phyloP scores from a whole-genome alignment of 371 early-diverging fungal species.

The Globomyces sp. region DNA sequence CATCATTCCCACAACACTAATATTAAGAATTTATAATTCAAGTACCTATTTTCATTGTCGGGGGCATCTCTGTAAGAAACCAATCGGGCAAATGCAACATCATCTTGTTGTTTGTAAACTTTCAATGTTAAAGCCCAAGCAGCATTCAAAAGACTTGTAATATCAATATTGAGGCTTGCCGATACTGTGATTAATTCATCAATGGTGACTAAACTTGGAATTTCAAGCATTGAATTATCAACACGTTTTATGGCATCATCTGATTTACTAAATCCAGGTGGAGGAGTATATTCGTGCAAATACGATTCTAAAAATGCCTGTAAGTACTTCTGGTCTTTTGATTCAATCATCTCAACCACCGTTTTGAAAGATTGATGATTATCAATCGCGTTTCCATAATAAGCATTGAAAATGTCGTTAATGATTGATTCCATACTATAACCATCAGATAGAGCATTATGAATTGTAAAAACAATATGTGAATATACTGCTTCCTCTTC shows the following conservation, averaged over 20 bases:
- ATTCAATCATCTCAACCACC: slow-evolving; percentile 2
- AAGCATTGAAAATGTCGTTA: slow-evolving; percentile 15
- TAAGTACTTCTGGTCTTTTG: neutral
- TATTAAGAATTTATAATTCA: neutral
- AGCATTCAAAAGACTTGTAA: slow-evolving; percentile 12
- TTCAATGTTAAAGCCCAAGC: slow-evolving; percentile 30
- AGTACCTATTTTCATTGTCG: slow-evolving; percentile 17
- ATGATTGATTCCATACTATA: slow-evolving; percentile 24
- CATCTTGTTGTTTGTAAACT: slow-evolving; percentile 15
- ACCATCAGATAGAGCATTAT: slow-evolving; percentile 41
- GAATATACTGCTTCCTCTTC: neutral
- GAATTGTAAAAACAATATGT: slow-evolving; percentile 29
- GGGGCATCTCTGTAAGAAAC: slow-evolving; percentile 24
- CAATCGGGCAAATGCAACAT: slow-evolving; percentile 29
- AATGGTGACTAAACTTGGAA: no score
- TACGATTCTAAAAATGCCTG: slow-evolving; percentile 2
- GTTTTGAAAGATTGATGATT: neutral
- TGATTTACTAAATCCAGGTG: neutral
- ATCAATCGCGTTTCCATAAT: neutral
- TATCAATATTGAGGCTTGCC: neutral
- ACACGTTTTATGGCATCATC: no score
- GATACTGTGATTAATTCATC: no score
- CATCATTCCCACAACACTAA: slow-evolving; percentile 11
- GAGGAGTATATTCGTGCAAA: slow-evolving; percentile 12
- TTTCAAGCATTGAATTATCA: no score